Base-by-base conservation (phyloP, 2,329 filamentous ascomycete species). In the Thyridium curvatum region DNA sequence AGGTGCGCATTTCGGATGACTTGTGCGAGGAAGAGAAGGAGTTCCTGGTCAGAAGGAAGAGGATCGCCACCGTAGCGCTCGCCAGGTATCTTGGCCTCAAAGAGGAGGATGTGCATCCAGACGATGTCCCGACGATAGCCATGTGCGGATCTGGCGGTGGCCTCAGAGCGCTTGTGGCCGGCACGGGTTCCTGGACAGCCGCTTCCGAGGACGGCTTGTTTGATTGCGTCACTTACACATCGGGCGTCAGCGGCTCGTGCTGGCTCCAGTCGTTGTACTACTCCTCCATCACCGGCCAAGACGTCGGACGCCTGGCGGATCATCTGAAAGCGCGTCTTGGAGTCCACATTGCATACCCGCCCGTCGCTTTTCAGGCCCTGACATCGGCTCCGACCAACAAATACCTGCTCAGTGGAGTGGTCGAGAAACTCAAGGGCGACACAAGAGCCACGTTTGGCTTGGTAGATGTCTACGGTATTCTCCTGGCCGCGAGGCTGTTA, bases 111-210 rank as follows among this genome's bases (percentile, higher is more conserved):
- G 79, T 98, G n/a, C 79, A 97, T 53, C 86, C 88, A 0, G 88
- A 95, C 34, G 93, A 98, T 64, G 82, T 97, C 7, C 93, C 93
- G 1, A 80, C 82, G 3, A 96, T 98, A 56, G 91, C 91, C 30
- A 83, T 97, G 68, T 95, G 91, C 51, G 90, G 90, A 8, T 97
- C 91, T 2, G 93, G 93, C 9, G 93, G 93, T 41, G 93, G 93
- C 0, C 64, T 98, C 34, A 75, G 93, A 37, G 93, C 93, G 2
- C 74, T 98, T 30, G 87, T 97, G 14, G 90, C 93, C 2, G 90
- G 91, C 4, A 82, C 89, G 0, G 90, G 91, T 1, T 96, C 90
- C 0, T 82, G 94, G 44, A 69, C 93, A 9, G 90, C 89, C 3
- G 76, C 88, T 0, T 79, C 88, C 43, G 85, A 96, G 56, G 84